Conservation (phyloP, 345 rosid genomes). For the Citrus reticulata region DNA sequence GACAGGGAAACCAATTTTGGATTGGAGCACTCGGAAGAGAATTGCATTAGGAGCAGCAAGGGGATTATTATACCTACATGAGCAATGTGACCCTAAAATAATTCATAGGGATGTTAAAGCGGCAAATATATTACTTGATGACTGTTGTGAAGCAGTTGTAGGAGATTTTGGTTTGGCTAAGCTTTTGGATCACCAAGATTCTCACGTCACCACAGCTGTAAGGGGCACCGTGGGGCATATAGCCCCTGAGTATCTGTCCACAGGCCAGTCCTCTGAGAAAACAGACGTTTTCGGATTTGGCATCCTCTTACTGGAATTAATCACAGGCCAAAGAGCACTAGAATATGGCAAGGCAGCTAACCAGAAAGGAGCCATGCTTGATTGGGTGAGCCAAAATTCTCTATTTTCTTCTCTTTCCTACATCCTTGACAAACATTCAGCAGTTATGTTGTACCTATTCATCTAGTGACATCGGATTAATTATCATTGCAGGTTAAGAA, state of each 20-base stretch:
- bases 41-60: conserved; percentile 94
- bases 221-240: conserved; percentile 98
- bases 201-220: conserved; percentile 96
- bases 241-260: conserved; percentile 97
- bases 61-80: conserved; percentile 90
- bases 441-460: neutral
- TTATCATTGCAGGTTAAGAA: conserved; percentile 58
- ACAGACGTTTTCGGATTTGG: conserved; percentile 98
- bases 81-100: conserved; percentile 97
- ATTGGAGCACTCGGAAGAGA: conserved; percentile 90
- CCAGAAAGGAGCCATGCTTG: conserved; percentile 95
- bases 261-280: conserved; percentile 97
- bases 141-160: conserved; percentile 87
- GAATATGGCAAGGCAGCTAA: conserved; percentile 93
- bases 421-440: neutral
- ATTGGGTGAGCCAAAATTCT: conserved; percentile 56
- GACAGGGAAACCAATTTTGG: conserved; percentile 70
- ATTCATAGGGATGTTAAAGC: conserved; percentile 99
- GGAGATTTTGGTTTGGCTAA: conserved; percentile 98
- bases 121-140: conserved; percentile 91
- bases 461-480: neutral
- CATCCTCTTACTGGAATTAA: conserved; percentile 84
- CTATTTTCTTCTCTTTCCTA: neutral
- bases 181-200: conserved; percentile 92
- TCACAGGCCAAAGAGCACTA: conserved; percentile 90